A percentile compares a stretch with the other conserved stretches of the same genome.
Evolutionary conservation across 345 rosid genomes (phyloP).

Genomic region (Murraya koenigii): DNA sequence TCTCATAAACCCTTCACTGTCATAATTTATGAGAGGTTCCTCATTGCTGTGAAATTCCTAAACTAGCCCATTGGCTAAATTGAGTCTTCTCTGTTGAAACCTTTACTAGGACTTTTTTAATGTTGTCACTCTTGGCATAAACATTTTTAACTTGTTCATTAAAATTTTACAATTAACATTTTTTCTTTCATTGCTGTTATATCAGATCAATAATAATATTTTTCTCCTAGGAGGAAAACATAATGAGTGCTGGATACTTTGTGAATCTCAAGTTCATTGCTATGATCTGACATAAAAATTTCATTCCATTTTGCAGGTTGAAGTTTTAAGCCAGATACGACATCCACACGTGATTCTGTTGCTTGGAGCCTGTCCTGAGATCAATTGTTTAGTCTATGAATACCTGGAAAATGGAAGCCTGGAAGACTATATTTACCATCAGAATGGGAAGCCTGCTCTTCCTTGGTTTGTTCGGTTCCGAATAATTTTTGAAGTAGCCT

Average conservation of each 20-base stretch:
- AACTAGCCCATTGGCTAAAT: background rate
- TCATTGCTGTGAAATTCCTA: background rate
- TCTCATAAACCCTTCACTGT: background rate
- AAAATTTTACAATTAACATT: background rate
- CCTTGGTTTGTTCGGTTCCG: conserved; percentile 79
- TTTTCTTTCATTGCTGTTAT: background rate
- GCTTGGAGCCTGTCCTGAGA: conserved; percentile 90
- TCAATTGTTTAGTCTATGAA: conserved; percentile 75
- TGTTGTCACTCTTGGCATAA: background rate
- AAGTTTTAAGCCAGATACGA: conserved; percentile 75
- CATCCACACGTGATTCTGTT: conserved; percentile 81
- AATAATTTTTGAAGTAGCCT: conserved; percentile 73
- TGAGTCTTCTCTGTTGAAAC: background rate
- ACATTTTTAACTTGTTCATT: background rate
- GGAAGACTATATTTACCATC: conserved; percentile 53
- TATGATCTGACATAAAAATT: background rate
- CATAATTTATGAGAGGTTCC: background rate
- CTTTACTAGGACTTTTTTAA: background rate
- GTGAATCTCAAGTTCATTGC: background rate
- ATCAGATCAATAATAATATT: background rate
- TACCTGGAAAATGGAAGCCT: conserved; percentile 84
- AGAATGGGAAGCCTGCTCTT: conserved; percentile 62
- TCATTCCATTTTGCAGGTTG: conserved; percentile 48
- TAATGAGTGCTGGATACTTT: background rate
- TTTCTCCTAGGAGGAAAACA: background rate